Percentiles rank a stretch among this genome's conserved stretches.
Conservation (phyloP, 441 rosid genomes). For the Populus tomentosa region DNA sequence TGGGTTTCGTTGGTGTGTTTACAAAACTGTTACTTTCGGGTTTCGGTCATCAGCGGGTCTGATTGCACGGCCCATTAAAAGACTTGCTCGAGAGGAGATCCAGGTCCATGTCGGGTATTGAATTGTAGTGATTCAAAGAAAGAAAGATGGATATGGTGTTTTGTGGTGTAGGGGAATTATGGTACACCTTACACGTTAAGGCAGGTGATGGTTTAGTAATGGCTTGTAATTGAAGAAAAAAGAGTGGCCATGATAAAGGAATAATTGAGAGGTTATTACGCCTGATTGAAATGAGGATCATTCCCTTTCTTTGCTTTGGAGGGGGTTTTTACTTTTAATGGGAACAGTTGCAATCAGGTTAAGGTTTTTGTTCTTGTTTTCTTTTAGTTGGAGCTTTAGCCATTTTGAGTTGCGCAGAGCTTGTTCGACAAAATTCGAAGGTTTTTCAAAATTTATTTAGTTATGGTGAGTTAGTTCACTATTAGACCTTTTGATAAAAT, state of each 20-base stretch:
- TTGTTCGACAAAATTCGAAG: too few relatives aligned
- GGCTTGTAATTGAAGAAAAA: background rate
- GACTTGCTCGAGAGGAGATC: background rate
- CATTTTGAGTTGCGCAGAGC: too few relatives aligned
- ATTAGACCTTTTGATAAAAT: too few relatives aligned
- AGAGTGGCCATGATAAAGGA: background rate
- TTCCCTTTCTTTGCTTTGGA: background rate
- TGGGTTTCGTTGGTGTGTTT: slow-evolving; percentile 46
- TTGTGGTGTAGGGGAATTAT: slow-evolving; percentile 9
- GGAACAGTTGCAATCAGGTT: background rate
- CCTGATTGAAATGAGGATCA: background rate
- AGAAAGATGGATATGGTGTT: background rate
- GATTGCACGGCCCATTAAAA: slow-evolving; percentile 42
- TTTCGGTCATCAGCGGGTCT: slow-evolving; percentile 49
- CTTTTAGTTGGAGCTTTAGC: too few relatives aligned
- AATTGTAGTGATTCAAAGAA: background rate
- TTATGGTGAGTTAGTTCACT: too few relatives aligned
- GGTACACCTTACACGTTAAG: background rate
- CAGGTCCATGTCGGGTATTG: background rate
- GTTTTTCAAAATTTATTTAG: too few relatives aligned
- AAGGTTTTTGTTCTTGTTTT: background rate
- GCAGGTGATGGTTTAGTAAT: too few relatives aligned
- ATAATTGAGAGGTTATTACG: background rate
- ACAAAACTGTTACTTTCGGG: slow-evolving; percentile 39
- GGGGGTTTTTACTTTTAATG: background rate